Conservation (phyloP, 768 basidiomycete species). For the Hebeloma cylindrosporum region DNA sequence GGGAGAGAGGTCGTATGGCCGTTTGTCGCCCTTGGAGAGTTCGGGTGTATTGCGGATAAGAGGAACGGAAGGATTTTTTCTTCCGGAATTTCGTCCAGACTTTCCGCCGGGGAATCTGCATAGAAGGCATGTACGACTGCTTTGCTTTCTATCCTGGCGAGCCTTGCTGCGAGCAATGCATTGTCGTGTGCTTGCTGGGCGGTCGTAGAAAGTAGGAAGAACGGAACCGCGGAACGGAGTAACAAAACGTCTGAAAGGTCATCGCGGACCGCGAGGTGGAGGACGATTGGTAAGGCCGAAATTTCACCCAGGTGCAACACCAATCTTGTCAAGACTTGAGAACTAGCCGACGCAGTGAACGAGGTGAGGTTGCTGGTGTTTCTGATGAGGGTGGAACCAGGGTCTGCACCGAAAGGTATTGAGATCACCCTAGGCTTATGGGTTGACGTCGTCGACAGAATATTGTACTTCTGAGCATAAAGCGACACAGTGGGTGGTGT, state of each 20-base stretch:
- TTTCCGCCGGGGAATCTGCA: slow-evolving; percentile 36
- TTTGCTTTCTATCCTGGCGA: slow-evolving; percentile 68
- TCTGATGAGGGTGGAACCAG: slow-evolving; percentile 55
- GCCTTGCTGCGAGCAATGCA: slow-evolving; percentile 78
- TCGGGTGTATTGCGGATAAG: slow-evolving; percentile 40
- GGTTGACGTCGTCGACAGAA: slow-evolving; percentile 33
- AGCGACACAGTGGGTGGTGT: slow-evolving; percentile 38
- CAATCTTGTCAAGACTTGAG: slow-evolving; percentile 57
- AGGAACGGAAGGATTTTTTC: slow-evolving; percentile 64
- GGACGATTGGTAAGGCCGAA: slow-evolving; percentile 60
- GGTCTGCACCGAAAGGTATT: slow-evolving; percentile 66
- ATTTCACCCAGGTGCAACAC: slow-evolving; percentile 70
- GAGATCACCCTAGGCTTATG: slow-evolving; percentile 45
- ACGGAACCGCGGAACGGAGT: slow-evolving; percentile 77
- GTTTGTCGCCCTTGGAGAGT: slow-evolving; percentile 36
- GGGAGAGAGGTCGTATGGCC: slow-evolving; percentile 31
- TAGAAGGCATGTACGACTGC: slow-evolving; percentile 89
- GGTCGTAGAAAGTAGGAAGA: slow-evolving; percentile 76
- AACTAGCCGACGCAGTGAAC: slow-evolving; percentile 52
- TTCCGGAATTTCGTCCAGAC: slow-evolving; percentile 53
- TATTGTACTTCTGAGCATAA: slow-evolving; percentile 41
- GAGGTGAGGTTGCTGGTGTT: slow-evolving; percentile 53
- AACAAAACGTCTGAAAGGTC: slow-evolving; percentile 76
- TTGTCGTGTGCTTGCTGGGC: slow-evolving; percentile 87
- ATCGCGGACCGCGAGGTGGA: slow-evolving; percentile 65